These are phyloP conservation scores for Melaleuca quinquenervia DNA, from an alignment of 345 rosid species.

Conservation along the genomic window DNA sequence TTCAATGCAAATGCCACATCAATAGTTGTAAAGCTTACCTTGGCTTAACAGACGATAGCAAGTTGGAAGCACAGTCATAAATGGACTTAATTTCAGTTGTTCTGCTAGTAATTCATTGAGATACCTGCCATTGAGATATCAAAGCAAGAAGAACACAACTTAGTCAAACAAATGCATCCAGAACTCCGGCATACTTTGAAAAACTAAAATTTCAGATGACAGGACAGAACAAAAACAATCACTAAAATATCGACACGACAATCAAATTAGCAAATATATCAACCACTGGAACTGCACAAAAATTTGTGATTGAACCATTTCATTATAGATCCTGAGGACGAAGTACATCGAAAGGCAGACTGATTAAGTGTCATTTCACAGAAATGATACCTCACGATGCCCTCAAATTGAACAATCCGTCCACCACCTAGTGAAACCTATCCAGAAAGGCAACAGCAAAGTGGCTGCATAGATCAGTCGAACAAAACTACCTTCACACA, in stretches of 20 bases:
- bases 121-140: constrained; percentile 37
- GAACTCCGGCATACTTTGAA: neutral
- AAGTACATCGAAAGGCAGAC: neutral
- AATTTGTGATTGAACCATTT: neutral
- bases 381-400: neutral
- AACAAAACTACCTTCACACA: neutral
- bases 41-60: constrained; percentile 55
- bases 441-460: neutral
- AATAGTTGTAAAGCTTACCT: constrained; percentile 33
- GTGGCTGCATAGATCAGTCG: neutral
- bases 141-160: neutral
- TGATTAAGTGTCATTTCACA: neutral
- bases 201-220: neutral
- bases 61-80: constrained; percentile 57
- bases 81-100: constrained; percentile 65
- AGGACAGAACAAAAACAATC: neutral
- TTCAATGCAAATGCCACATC: neutral
- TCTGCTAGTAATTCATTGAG: constrained; percentile 65
- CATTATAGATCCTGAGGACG: neutral
- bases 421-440: neutral
- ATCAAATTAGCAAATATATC: neutral
- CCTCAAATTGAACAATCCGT: neutral
- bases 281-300: neutral
- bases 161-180: neutral
- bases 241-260: neutral